phyloP scores from a whole-genome alignment of 2,329 filamentous ascomycete genomes.

The Sarocladium kiliense region DNA sequence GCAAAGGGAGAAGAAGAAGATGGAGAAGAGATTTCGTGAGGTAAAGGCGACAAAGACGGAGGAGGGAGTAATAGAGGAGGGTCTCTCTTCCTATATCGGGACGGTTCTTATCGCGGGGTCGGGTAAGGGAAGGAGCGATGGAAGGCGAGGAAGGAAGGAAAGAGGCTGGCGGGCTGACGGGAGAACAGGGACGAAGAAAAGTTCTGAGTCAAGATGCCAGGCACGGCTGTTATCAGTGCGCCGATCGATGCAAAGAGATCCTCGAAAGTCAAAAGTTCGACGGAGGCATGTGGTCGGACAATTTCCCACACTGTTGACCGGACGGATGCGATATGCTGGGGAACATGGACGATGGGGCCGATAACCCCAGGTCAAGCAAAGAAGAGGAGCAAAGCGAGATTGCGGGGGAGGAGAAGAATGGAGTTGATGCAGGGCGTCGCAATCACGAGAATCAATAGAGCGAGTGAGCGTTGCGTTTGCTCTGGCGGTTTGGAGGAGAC shows the following conservation, averaged over 20 bases:
- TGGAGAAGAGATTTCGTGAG: background rate
- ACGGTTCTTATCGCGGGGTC: constrained; percentile 7
- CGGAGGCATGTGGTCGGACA: background rate
- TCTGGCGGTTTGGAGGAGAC: background rate
- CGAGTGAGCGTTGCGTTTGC: too few species aligned
- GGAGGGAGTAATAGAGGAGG: background rate
- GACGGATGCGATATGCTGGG: background rate
- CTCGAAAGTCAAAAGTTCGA: too few species aligned
- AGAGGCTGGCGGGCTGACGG: background rate
- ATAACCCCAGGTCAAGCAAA: background rate
- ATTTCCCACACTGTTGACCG: background rate
- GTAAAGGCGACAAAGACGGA: background rate
- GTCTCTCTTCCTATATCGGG: constrained; percentile 7
- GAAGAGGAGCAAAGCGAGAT: background rate
- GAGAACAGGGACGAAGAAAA: background rate
- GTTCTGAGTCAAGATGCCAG: background rate
- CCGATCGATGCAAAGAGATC: background rate
- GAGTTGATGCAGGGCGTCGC: constrained; percentile 2
- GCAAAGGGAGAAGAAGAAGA: background rate
- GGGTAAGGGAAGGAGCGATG: background rate
- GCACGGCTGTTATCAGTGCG: background rate
- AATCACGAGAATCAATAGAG: constrained; percentile 2
- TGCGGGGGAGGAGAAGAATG: background rate
- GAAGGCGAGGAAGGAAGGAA: background rate
- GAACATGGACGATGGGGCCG: background rate